Evolutionary conservation across 2,329 filamentous ascomycete species (phyloP), one percentile per base, ranked within the genome.

Genomic region (Pseudopyricularia javanii): DNA sequence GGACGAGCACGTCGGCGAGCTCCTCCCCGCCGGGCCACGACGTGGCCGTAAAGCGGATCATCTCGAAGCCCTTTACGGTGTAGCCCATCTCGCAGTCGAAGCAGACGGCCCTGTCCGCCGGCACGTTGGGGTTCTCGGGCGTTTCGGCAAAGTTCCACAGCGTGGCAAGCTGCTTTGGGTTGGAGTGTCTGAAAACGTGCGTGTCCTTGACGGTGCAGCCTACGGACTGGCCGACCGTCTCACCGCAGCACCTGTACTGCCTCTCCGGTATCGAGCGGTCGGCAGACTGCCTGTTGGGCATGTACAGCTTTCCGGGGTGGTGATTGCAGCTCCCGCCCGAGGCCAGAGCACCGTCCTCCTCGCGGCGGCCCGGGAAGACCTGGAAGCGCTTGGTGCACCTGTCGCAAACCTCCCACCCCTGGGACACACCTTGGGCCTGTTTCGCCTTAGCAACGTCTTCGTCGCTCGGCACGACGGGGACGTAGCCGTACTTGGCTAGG

Each of bases 1-100:
- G 60, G 28, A 61, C 58, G 11, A 62, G 56, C 15, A 95, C 76
- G 63, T 98, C 93, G 5, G 97, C 71, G 0, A 98, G 67, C 51
- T 78, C 76, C 51, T 83, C 78, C 20, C 88, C 86, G 8, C 76
- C 72, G 0, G 91, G 91, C 91, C 93, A 98, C 9, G 85, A 82
- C 3, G 91, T 85, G 5, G 88, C 91, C 0, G 93, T 97, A 3
- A 98, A 68, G 8, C 93, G 88, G 54, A 97, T 84, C 17, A 98
- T 76, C 66, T 98, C 93, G 58, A 97, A 72, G 0, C 94, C 93
- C 50, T 85, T 68, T 1, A 88, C 87, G 0, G 94, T 98, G 63
- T 95, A 97, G 4, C 88, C 88, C 93, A 98, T 98, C 64, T 98
- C 93, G 62, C 93, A 97, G 65, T 98, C 93, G 61, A 98, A 91